Conservation (phyloP, 371 early-diverging fungal species). For the Syncephalastrum monosporum region DNA sequence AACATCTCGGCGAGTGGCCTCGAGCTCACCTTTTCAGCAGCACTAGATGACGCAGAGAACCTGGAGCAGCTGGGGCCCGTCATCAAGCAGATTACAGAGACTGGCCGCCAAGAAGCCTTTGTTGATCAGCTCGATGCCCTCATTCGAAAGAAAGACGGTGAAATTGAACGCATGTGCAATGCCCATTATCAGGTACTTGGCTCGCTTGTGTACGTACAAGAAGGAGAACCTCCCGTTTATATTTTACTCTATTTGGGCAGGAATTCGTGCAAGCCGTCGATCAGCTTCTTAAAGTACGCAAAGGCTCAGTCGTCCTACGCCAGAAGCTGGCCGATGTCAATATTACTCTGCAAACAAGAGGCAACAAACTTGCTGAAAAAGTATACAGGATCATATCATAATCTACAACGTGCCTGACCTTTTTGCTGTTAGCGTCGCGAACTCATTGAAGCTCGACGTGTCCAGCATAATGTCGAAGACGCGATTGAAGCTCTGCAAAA, state of each 20-base stretch:
- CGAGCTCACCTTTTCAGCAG: constrained; percentile 42
- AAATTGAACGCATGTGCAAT: constrained; percentile 97
- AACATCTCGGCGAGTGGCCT: constrained; percentile 25
- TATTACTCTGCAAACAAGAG: constrained; percentile 79
- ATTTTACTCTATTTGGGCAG: constrained; percentile 29
- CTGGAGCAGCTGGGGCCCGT: constrained; percentile 85
- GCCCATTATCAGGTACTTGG: constrained; percentile 83
- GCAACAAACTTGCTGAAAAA: constrained; percentile 74
- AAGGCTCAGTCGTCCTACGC: constrained; percentile 82
- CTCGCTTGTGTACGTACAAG: no score
- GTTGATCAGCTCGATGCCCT: constrained; percentile 82
- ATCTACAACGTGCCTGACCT: neutral
- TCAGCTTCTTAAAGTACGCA: constrained; percentile 90
- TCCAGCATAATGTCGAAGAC: constrained; percentile 85
- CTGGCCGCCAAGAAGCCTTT: constrained; percentile 84
- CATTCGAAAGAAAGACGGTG: constrained; percentile 87
- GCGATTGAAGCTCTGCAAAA: constrained; percentile 82
- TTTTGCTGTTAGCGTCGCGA: constrained; percentile 78
- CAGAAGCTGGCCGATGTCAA: constrained; percentile 85
- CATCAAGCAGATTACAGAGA: constrained; percentile 88
- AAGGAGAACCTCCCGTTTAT: neutral
- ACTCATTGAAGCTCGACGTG: constrained; percentile 78
- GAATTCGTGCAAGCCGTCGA: constrained; percentile 97
- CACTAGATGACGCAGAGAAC: constrained; percentile 63
- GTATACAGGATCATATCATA: constrained; percentile 30